Base-by-base conservation (phyloP, 73 alveolate species). In the Loxodes magnus region DNA sequence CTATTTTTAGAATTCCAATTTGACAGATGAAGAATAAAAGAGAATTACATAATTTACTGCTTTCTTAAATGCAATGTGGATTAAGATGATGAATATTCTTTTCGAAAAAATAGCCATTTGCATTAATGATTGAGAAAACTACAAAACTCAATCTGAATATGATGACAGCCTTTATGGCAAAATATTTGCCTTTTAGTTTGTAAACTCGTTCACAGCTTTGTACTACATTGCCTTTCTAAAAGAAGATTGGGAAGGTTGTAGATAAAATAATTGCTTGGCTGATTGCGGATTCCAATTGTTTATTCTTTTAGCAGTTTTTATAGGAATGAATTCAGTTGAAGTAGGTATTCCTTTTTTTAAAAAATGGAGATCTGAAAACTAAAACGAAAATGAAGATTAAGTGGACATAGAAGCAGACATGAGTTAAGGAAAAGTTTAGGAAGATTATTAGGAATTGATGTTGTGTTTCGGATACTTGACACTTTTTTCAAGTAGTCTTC, bases 401-500 rank as follows among this genome's bases (percentile, higher is more conserved):
- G 14, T 23, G 12, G 21, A 7, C 37, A 39, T 39, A 9, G 12
- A 9, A 30, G 53, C 7, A n/a, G 9, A 9, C 10, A 39, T 9
- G 33, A 10, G 21, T 9, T 12, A 56, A 46, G 83, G 63, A 55
- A 59, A 62, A 0, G 83, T n/a, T 21, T 56, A 62, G 4, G 62
- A 63, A 3, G 66, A 71, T 30, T 82, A 76, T 36, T 48, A 57
- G 56, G 94, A 82, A 27, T 51, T 83, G 23, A 62, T 82, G 36
- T 51, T 66, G 4, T 73, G 77, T 42, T 56, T 46, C 17, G 94
- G 94, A 0, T 82, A 82, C 35, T 61, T 82, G 16, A 58, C 79
- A 3, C 71, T 82, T n/a, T 82, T 82, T 62, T 86, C 89, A 19
- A 51, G 74, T 25, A 86, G 90, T 3, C 77, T 81, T 46, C 89